Evolutionary conservation across 352 stramenopile species (phyloP).

Genomic region (Globisporangium rhizosaccharum): DNA sequence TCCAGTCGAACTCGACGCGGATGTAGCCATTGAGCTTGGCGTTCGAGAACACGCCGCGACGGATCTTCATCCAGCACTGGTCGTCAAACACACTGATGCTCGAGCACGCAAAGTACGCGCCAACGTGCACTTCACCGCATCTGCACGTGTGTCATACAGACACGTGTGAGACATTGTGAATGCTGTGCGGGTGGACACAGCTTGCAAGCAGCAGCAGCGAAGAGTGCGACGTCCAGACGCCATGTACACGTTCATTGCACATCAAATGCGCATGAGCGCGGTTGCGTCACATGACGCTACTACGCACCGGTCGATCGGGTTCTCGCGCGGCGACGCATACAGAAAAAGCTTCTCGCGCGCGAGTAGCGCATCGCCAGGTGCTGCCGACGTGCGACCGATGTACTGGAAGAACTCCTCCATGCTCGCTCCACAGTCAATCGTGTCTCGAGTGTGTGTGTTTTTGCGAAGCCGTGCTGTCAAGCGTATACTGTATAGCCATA

Average conservation of each 20-base stretch:
- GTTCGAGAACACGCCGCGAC: slow-evolving; percentile 69
- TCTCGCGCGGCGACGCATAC: slow-evolving; percentile 55
- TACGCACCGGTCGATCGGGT: slow-evolving; percentile 38
- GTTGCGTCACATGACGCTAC: background rate
- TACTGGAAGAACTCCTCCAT: slow-evolving; percentile 82
- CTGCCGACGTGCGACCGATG: slow-evolving; percentile 28
- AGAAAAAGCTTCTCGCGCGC: slow-evolving; percentile 50
- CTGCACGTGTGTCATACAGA: slow-evolving; percentile 8
- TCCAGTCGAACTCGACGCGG: slow-evolving; percentile 46
- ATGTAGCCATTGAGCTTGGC: slow-evolving; percentile 65
- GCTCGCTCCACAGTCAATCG: no score
- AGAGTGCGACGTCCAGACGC: background rate
- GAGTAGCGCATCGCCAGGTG: slow-evolving; percentile 17
- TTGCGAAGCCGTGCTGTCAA: no score
- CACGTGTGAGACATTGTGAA: background rate
- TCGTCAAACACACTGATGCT: slow-evolving; percentile 42
- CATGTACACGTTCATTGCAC: background rate
- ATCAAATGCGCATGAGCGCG: slow-evolving; percentile 2
- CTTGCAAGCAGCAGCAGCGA: no score
- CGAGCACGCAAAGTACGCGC: slow-evolving; percentile 67
- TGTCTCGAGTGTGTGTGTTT: no score
- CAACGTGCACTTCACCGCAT: slow-evolving; percentile 46
- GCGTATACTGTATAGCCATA: no score
- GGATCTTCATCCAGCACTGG: slow-evolving; percentile 76
- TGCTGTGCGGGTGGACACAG: no score